Evolutionary conservation across 116 monocot species (phyloP).

Genomic region (Dioscorea cayenensis): DNA sequence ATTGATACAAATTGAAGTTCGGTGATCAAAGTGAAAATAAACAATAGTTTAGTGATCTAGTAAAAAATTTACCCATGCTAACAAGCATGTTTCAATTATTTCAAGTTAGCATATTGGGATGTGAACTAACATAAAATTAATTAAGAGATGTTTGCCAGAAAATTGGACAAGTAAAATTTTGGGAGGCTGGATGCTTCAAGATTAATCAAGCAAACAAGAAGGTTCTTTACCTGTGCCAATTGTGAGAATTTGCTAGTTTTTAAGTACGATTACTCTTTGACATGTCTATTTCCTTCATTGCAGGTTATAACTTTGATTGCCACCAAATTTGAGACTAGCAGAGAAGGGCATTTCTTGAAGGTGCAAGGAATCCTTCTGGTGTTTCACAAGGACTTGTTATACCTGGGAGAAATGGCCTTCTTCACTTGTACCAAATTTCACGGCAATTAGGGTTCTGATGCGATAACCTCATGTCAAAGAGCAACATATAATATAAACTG

Average conservation of each 20-base stretch:
- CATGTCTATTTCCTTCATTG: no score
- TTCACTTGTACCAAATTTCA: slow-evolving; percentile 32
- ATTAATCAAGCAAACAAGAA: slow-evolving; percentile 80
- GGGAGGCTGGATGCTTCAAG: slow-evolving; percentile 91
- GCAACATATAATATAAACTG: no score
- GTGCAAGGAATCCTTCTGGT: no score
- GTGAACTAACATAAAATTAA: no score
- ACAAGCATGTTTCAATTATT: not conserved
- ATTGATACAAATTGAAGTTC: no score
- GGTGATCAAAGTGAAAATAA: no score
- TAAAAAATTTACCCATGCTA: no score
- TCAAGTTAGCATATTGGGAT: not conserved
- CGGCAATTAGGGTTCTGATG: slow-evolving; percentile 32
- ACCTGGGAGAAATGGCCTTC: slow-evolving; percentile 21
- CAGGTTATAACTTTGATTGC: no score
- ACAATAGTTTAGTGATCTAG: no score
- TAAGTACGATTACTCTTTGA: slow-evolving; percentile 54
- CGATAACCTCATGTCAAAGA: no score
- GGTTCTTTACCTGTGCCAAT: slow-evolving; percentile 65
- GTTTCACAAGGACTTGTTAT: slow-evolving; percentile 24
- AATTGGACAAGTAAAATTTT: slow-evolving; percentile 61
- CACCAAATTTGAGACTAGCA: no score
- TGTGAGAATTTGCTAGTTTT: slow-evolving; percentile 67
- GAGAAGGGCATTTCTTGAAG: no score
- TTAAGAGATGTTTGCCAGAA: slow-evolving; percentile 40